Evolutionary conservation across 2,329 filamentous ascomycete species (phyloP), one percentile per base, ranked within the genome.

Genomic region (Sporothrix protearum): DNA sequence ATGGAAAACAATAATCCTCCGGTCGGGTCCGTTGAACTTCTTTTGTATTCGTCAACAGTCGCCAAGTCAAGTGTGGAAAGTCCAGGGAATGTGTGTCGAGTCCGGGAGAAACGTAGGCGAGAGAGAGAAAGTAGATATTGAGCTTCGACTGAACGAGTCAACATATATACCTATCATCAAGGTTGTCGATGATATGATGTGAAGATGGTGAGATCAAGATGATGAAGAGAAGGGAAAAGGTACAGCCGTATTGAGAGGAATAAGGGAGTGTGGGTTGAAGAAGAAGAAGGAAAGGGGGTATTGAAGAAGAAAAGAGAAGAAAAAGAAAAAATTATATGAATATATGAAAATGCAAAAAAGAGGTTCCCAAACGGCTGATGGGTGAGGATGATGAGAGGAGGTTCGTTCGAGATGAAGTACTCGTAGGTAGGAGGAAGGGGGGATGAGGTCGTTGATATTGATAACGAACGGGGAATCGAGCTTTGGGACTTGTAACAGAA

Each of bases 131-230:
- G 30, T 39, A 68, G 49, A 42, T 69, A 47, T 69, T 69, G 73
- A 74, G 61, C 69, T 61, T 74, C 72, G 73, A 74, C 16, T 71
- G 14, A 74, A 74, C 73, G 73, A 74, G 69, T 73, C 73, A 71
- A 71, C 63, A 69, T 39, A 33, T 36, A 63, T 25, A 12, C 22
- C n/a, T 28, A 2, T 28, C 12, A 16, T n/a, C 8, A 39, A 42
- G 33, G n/a, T n/a, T 33, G 47, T 49, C 14, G 55, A 63, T 71
- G 45, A 69, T 42, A 71, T 25, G 69, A 63, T 45, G 72, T 19
- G 33, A 69, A 42, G 42, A 25, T 53, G 49, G 16, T 42, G 67
- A 14, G 19, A 47, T 19, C 30, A n/a, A 10, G 55, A 71, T 69
- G 64, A 22, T 70, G 59, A 19, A 66, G 47, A 59, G 47, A 68